These are phyloP conservation scores for Tetrahymena elliotti DNA, from an alignment of 73 alveolate species.

Conservation along the genomic window DNA sequence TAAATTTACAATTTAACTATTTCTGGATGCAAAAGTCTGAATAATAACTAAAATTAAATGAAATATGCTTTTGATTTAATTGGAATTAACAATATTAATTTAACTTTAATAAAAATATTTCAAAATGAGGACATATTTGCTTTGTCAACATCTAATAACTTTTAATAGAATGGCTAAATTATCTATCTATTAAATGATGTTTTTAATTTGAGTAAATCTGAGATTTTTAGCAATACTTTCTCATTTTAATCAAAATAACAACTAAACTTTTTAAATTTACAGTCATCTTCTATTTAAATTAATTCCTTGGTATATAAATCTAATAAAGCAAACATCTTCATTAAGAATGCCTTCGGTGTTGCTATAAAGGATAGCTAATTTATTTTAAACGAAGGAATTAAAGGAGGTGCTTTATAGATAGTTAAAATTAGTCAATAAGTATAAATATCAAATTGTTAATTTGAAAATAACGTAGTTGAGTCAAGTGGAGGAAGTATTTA, in stretches of 20 bases:
- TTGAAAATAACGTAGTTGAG: neutral
- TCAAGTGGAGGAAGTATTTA: neutral
- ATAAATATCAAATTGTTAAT: neutral
- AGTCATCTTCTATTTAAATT: neutral
- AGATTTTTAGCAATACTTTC: neutral
- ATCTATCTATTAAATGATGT: neutral
- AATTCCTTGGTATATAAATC: neutral
- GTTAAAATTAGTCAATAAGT: neutral
- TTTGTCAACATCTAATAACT: neutral
- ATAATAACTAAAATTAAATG: neutral
- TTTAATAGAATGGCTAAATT: neutral
- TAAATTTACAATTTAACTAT: neutral
- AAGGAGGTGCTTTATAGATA: neutral
- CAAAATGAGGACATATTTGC: neutral
- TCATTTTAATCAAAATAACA: neutral
- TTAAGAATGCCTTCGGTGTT: neutral
- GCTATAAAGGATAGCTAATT: neutral
- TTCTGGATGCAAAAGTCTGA: neutral
- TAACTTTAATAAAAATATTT: neutral
- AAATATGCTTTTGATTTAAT: neutral
- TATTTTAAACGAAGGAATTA: neutral
- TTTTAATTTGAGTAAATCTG: neutral
- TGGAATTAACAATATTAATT: neutral
- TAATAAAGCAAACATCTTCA: neutral
- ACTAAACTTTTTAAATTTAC: neutral